Base-by-base conservation (phyloP, 106 monocot species). In the Xerophyta viscosa region DNA sequence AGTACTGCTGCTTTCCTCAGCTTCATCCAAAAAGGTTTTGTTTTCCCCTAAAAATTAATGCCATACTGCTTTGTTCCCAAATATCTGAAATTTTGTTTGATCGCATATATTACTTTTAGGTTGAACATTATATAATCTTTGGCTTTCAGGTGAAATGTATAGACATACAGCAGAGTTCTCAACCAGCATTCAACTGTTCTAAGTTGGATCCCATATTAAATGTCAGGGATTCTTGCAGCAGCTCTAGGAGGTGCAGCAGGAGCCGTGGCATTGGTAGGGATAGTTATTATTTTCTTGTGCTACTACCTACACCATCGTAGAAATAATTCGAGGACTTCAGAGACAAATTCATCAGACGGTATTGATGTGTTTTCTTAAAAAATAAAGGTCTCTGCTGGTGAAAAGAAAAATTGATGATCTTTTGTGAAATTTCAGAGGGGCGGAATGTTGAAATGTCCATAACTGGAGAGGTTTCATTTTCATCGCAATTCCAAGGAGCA, bases 301-400 rank as follows among this genome's bases (percentile, higher is more conserved):
- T 64, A 72, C 47, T 71, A 55, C 52, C n/a, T 71, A 19, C 42
- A 20, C 10, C 60, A 25, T 25, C 39, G 36, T 6, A 80, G 58
- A 28, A 74, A 43, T 12, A 47, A 42, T 24, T 64, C 64, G 26
- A 69, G 71, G 65, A 63, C 80, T 37, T 80, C 89, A 45, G 80
- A 81, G 28, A 74, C 50, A 30, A 90, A 72, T 69, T 90, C 90
- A 67, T 84, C 90, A 0, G 75, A 81, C 71, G 84, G 90, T 90
- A 56, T 2, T n/a, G 27, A 10, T 26, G 46, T 46, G 20, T 20
- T 46, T 46, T 2, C 1, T 18, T 19, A n/a, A n/a, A n/a, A n/a
- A n/a, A n/a, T n/a, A n/a, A n/a, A n/a, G n/a, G n/a, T n/a, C n/a
- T n/a, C n/a, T n/a, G n/a, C n/a, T n/a, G n/a, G n/a, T n/a, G n/a